Percentiles rank a stretch among this genome's conserved stretches.
These are phyloP conservation scores for Tephrocybe sp. DNA, from an alignment of 768 basidiomycete genomes.

Conservation along the genomic window DNA sequence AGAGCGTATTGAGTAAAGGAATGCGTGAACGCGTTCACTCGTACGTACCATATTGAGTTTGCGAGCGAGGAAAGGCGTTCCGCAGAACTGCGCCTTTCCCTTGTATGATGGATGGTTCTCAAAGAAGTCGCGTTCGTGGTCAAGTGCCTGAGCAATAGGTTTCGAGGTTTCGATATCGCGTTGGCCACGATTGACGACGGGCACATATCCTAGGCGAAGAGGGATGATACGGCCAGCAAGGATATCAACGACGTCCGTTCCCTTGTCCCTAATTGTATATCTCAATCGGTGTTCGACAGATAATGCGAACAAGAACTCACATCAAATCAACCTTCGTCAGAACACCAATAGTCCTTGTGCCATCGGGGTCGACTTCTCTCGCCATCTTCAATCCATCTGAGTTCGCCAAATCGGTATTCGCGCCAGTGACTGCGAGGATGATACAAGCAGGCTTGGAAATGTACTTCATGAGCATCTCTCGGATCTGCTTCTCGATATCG, in stretches of 20 bases:
- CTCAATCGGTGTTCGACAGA: constrained; percentile 3
- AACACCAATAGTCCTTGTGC: constrained; percentile 95
- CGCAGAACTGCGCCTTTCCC: constrained; percentile 92
- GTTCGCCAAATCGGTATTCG: constrained; percentile 97
- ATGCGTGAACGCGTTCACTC: background rate
- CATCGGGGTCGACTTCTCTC: constrained; percentile 95
- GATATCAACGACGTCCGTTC: constrained; percentile 98
- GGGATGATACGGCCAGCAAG: constrained; percentile 96
- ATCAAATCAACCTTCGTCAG: constrained; percentile 98
- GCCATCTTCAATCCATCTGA: constrained; percentile 97
- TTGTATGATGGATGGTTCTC: constrained; percentile 93
- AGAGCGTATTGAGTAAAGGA: background rate
- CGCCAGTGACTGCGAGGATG: constrained; percentile 92
- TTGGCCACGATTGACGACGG: constrained; percentile 97
- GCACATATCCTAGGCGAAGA: constrained; percentile 93
- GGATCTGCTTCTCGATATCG: constrained; percentile 97
- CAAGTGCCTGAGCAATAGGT: constrained; percentile 80
- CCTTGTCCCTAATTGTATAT: constrained; percentile 74
- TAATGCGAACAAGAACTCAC: constrained; percentile 44
- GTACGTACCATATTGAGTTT: constrained; percentile 88
- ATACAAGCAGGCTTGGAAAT: constrained; percentile 96
- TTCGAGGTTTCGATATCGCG: constrained; percentile 93
- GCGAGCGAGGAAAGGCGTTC: constrained; percentile 93
- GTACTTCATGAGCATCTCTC: constrained; percentile 93
- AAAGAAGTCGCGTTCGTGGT: constrained; percentile 89